Conservation (phyloP, 2,329 filamentous ascomycete species). For the Venturia effusa region DNA sequence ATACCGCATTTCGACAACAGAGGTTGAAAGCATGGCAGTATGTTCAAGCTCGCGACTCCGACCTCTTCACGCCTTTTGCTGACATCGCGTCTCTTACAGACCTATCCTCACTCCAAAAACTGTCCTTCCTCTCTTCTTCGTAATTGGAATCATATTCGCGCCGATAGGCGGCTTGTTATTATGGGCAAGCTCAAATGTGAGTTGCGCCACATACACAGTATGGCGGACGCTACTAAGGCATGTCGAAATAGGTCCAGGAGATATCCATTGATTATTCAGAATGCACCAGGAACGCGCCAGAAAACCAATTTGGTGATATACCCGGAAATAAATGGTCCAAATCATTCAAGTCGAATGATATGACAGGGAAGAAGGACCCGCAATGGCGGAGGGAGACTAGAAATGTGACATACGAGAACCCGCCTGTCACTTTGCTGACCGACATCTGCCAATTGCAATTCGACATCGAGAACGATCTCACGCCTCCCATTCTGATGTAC, state of each 20-base stretch:
- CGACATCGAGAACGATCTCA: slow-evolving; percentile 65
- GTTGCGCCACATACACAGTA: not conserved
- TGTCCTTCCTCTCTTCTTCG: slow-evolving; percentile 82
- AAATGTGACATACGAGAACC: slow-evolving; percentile 21
- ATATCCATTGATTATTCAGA: slow-evolving; percentile 81
- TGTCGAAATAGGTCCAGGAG: slow-evolving; percentile 63
- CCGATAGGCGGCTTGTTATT: slow-evolving; percentile 81
- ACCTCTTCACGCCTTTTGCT: slow-evolving; percentile 19
- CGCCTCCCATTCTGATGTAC: slow-evolving; percentile 79
- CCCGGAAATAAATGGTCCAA: slow-evolving; percentile 47
- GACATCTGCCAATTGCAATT: slow-evolving; percentile 64
- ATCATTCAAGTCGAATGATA: slow-evolving; percentile 57
- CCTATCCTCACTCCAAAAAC: slow-evolving; percentile 94
- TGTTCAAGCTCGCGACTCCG: slow-evolving; percentile 28
- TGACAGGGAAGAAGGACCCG: slow-evolving; percentile 20
- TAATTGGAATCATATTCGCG: slow-evolving; percentile 82
- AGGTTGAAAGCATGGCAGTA: slow-evolving; percentile 98
- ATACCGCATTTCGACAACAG: slow-evolving; percentile 95
- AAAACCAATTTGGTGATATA: slow-evolving; percentile 37
- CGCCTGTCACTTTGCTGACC: slow-evolving; percentile 13
- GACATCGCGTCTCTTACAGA: slow-evolving; percentile 38
- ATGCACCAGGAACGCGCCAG: slow-evolving; percentile 51
- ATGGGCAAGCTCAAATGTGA: slow-evolving; percentile 71
- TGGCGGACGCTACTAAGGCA: not conserved
- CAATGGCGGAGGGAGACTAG: slow-evolving; percentile 8